A percentile compares a stretch with the other conserved stretches of the same genome.
Conservation (phyloP, 2,329 filamentous ascomycete species). For the Hypoxylon sp. region DNA sequence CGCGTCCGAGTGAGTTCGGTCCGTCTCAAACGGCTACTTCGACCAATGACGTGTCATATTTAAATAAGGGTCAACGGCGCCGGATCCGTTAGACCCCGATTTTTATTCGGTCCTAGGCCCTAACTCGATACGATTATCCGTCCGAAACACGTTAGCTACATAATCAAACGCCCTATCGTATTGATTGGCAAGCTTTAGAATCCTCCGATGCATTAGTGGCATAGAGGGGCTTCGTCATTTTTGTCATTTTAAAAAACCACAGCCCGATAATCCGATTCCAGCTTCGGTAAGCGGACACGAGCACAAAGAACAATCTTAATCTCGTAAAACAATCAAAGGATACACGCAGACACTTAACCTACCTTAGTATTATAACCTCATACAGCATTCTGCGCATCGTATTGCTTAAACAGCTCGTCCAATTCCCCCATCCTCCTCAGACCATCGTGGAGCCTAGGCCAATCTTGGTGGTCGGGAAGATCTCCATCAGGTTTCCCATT, state of each 20-base stretch:
- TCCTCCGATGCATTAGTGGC: constrained; percentile 13
- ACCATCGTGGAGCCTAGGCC: constrained; percentile 59
- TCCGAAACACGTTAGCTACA: constrained; percentile 12
- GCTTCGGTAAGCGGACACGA: constrained; percentile 10
- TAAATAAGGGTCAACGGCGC: constrained; percentile 19
- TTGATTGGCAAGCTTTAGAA: background rate
- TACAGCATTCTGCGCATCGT: constrained; percentile 35
- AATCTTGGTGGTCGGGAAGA: constrained; percentile 51
- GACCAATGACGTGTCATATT: constrained; percentile 23
- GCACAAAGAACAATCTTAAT: background rate
- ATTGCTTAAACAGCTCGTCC: constrained; percentile 46
- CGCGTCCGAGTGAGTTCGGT: constrained; percentile 17
- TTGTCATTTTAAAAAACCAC: too few species aligned
- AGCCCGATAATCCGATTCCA: background rate
- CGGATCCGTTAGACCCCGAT: constrained; percentile 33
- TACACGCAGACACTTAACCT: too few species aligned
- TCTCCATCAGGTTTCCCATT: constrained; percentile 31
- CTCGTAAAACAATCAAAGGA: too few species aligned
- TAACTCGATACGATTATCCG: constrained; percentile 1
- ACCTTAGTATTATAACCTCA: too few species aligned
- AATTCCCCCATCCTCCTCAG: constrained; percentile 45
- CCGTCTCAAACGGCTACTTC: constrained; percentile 15
- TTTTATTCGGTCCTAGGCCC: constrained; percentile 28
- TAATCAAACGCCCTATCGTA: constrained; percentile 1
- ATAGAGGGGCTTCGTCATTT: constrained; percentile 3